These are phyloP conservation scores for Hebeloma cylindrosporum DNA, from an alignment of 768 basidiomycete genomes.

Conservation along the genomic window DNA sequence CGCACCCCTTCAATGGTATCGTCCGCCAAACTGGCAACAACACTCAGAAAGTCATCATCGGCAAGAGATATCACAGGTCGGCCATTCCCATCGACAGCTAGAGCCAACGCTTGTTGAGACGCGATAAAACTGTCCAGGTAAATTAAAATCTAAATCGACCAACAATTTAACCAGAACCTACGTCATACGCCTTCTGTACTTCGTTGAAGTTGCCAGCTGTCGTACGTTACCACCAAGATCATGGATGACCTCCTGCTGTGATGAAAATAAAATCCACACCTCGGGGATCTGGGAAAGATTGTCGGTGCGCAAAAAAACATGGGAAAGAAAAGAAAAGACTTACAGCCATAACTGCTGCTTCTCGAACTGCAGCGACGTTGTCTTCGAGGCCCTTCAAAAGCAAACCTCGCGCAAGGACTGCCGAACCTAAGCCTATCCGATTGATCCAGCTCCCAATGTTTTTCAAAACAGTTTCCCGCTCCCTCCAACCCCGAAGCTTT, in stretches of 20 bases:
- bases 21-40: conserved; percentile 53
- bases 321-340: conserved; percentile 32
- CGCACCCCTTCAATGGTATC: conserved; percentile 83
- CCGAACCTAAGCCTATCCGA: conserved; percentile 39
- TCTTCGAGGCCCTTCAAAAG: conserved; percentile 69
- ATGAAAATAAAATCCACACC: conserved; percentile 42
- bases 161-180: conserved; percentile 36
- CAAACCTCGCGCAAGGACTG: conserved; percentile 51
- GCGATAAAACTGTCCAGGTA: conserved; percentile 60
- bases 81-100: conserved; percentile 30
- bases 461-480: conserved; percentile 68
- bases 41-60: conserved; percentile 54
- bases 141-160: conserved; percentile 13
- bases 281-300: conserved; percentile 44
- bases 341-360: conserved; percentile 67
- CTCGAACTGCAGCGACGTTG: conserved; percentile 80
- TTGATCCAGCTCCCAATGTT: conserved; percentile 51
- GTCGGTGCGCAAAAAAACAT: neutral
- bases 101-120: conserved; percentile 64
- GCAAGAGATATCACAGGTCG: conserved; percentile 35
- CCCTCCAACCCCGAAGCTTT: conserved; percentile 71
- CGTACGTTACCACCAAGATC: conserved; percentile 42
- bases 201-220: conserved; percentile 44
- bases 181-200: conserved; percentile 70
- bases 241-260: conserved; percentile 33